phyloP scores from a whole-genome alignment of 1,284 basidiomycete species.

The Lentinula novae-zelandiae region DNA sequence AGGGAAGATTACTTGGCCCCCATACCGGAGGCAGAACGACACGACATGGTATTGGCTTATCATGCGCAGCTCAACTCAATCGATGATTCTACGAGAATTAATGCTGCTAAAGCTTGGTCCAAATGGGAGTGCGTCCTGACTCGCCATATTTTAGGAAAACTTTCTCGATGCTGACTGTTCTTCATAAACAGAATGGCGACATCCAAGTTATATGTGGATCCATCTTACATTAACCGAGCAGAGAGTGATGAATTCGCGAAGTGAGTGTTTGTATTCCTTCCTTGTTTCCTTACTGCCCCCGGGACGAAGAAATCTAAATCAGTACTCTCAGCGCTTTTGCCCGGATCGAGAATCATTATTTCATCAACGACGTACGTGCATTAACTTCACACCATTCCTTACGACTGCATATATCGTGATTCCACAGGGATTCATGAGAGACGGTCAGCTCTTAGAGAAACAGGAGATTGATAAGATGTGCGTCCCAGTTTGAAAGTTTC shows the following conservation, averaged over 20 bases:
- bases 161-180: not conserved
- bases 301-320: slow-evolving; percentile 9
- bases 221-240: slow-evolving; percentile 65
- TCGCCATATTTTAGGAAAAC: not conserved
- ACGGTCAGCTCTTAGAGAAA: slow-evolving; percentile 82
- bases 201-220: slow-evolving; percentile 69
- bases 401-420: not conserved
- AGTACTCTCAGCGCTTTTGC: slow-evolving; percentile 69
- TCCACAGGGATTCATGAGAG: slow-evolving; percentile 78
- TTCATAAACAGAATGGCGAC: slow-evolving; percentile 66
- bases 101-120: slow-evolving; percentile 84
- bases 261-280: slow-evolving; percentile 36
- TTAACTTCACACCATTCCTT: not conserved
- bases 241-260: slow-evolving; percentile 74
- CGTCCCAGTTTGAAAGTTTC: slow-evolving; percentile 18
- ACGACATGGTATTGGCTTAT: slow-evolving; percentile 83
- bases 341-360: slow-evolving; percentile 91
- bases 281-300: not conserved
- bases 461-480: slow-evolving; percentile 91
- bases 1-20: slow-evolving; percentile 81
- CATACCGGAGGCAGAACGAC: slow-evolving; percentile 77
- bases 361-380: slow-evolving; percentile 64
- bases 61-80: slow-evolving; percentile 77
- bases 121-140: slow-evolving; percentile 75
- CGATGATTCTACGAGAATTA: slow-evolving; percentile 64